Conservation (phyloP, 495 filamentous ascomycete species). For the Astrothelium macrocarpum region DNA sequence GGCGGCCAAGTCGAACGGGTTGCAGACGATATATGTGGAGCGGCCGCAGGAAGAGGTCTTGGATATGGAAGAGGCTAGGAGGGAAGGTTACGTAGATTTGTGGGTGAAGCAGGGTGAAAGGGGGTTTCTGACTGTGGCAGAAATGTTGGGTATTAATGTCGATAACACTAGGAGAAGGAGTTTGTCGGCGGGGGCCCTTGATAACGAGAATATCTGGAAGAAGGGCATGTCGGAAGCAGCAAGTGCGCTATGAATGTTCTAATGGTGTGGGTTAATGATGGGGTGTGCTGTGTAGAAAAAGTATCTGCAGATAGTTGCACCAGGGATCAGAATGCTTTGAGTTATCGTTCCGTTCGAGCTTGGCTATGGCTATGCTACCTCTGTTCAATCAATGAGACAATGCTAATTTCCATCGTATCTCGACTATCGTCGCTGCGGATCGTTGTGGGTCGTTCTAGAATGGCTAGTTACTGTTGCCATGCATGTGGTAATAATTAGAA, state of each 20-base stretch:
- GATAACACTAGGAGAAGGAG: constrained; percentile 8
- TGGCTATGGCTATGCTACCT: too few species aligned
- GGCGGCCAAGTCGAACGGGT: constrained; percentile 52
- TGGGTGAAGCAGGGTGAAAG: constrained; percentile 45
- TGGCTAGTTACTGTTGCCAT: too few species aligned
- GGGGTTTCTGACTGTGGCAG: constrained; percentile 47
- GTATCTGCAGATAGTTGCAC: too few species aligned
- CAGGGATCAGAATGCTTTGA: too few species aligned
- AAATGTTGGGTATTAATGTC: constrained; percentile 34
- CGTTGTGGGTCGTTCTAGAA: too few species aligned
- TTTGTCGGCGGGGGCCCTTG: neutral
- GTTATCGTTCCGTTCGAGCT: too few species aligned
- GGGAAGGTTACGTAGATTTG: constrained; percentile 53
- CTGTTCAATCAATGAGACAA: too few species aligned
- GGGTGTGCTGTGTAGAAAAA: too few species aligned
- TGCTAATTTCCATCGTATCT: too few species aligned
- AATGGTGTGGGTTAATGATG: neutral
- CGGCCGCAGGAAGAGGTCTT: constrained; percentile 55
- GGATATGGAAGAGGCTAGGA: constrained; percentile 40
- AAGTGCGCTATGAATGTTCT: neutral
- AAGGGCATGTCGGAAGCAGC: neutral
- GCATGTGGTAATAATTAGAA: too few species aligned
- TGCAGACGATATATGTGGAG: constrained; percentile 70
- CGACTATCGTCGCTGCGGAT: too few species aligned
- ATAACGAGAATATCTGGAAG: constrained; percentile 1